Percentiles rank a stretch among this genome's conserved stretches.
Conservation (phyloP, 2,329 filamentous ascomycete species). For the Verticillium nonalfalfae region DNA sequence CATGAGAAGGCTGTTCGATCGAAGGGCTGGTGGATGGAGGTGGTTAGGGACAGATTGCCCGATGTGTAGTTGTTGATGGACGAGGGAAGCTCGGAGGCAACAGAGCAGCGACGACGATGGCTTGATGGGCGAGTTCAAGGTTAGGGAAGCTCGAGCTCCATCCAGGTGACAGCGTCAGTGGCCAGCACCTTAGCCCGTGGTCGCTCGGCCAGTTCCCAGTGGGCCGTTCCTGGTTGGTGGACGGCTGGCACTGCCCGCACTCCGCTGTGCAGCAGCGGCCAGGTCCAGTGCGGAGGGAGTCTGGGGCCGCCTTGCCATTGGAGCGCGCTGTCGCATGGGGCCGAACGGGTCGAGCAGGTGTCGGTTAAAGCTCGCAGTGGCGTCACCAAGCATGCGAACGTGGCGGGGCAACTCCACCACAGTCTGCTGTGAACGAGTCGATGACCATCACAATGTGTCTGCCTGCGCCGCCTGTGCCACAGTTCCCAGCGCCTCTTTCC, state of each 20-base stretch:
- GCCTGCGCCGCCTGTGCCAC: too few species aligned
- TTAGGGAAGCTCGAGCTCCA: neutral
- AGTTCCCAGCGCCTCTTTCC: too few species aligned
- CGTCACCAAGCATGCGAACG: neutral
- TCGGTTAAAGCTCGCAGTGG: neutral
- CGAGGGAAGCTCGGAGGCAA: neutral
- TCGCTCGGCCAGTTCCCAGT: neutral
- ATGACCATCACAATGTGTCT: too few species aligned
- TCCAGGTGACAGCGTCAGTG: neutral
- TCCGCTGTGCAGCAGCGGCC: neutral
- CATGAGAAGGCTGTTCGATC: constrained; percentile 1
- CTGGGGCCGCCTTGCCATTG: neutral
- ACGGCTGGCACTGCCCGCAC: neutral
- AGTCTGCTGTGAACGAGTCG: too few species aligned
- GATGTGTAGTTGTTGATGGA: neutral
- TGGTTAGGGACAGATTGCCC: neutral
- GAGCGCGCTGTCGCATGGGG: neutral
- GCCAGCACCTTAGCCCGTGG: neutral
- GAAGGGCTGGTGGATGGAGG: neutral
- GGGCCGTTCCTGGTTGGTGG: neutral
- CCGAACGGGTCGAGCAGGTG: neutral
- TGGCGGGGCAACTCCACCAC: neutral
- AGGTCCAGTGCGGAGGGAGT: neutral
- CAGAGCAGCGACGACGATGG: neutral
- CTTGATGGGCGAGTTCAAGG: too few species aligned